A percentile compares a stretch with the other conserved stretches of the same genome.
Evolutionary conservation across 257 asterid genomes (phyloP).

Genomic region (Solanum dulcamara): DNA sequence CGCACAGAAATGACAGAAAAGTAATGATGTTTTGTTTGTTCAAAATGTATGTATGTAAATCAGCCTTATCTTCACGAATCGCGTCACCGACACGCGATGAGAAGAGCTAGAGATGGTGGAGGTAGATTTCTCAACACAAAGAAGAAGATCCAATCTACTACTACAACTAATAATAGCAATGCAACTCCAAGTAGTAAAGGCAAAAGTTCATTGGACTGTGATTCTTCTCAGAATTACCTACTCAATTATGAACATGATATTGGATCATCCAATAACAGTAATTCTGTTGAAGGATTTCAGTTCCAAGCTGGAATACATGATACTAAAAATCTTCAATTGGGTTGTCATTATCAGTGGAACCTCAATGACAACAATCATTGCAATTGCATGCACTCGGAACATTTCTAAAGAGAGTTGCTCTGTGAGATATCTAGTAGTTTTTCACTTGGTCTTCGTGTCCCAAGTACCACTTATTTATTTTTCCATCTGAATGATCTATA

Average conservation of each 20-base stretch:
- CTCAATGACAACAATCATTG: background rate
- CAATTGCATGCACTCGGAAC: background rate
- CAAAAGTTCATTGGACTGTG: background rate
- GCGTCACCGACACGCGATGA: constrained; percentile 69
- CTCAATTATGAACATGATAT: background rate
- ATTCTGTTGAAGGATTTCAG: background rate
- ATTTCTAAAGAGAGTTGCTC: background rate
- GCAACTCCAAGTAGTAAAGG: background rate
- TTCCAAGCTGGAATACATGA: background rate
- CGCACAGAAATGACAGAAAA: background rate
- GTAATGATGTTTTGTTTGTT: background rate
- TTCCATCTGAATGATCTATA: background rate
- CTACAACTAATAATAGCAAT: background rate
- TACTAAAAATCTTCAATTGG: background rate
- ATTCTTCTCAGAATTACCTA: background rate
- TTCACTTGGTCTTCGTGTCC: background rate
- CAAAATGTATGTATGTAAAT: background rate
- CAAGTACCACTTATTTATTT: background rate
- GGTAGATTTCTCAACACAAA: constrained; percentile 78
- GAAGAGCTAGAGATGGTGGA: constrained; percentile 70
- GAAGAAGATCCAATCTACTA: background rate
- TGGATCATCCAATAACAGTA: background rate
- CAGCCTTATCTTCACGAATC: constrained; percentile 91
- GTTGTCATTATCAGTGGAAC: constrained; percentile 2
- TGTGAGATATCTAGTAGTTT: background rate